Evolutionary conservation across 164 flowering plant genomes (phyloP).

Genomic region (Magnolia officinalis): DNA sequence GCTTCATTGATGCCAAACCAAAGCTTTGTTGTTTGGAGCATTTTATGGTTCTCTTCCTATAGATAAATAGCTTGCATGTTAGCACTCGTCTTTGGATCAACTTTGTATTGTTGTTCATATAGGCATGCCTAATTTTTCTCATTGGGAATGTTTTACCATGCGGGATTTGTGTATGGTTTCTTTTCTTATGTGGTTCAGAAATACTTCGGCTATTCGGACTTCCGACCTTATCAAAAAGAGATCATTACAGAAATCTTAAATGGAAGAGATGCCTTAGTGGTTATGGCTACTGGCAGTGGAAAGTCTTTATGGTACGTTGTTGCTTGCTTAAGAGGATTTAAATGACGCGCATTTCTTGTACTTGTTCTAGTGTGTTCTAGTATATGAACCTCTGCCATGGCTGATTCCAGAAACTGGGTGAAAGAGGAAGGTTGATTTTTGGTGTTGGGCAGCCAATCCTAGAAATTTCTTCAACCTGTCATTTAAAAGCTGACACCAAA

Average conservation of each 20-base stretch:
- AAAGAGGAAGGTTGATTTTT: neutral
- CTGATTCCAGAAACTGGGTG: no score
- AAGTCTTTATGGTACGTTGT: conserved; percentile 55
- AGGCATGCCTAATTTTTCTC: neutral
- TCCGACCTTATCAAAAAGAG: conserved; percentile 54
- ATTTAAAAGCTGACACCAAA: neutral
- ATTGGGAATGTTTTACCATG: neutral
- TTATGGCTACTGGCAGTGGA: conserved; percentile 73
- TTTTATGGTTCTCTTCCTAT: no score
- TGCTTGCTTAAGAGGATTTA: neutral
- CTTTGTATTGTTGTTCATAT: neutral
- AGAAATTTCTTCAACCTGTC: neutral
- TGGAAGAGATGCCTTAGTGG: conserved; percentile 49
- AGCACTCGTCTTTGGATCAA: neutral
- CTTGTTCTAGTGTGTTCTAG: neutral
- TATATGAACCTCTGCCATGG: no score
- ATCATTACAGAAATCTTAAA: conserved; percentile 36
- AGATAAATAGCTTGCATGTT: neutral
- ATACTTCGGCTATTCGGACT: conserved; percentile 45
- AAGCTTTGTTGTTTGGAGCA: no score
- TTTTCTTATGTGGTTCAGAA: conserved; percentile 23
- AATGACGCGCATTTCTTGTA: neutral
- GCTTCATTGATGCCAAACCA: no score
- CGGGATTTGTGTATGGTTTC: neutral
- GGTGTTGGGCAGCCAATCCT: neutral